Percentiles rank a stretch among this genome's conserved stretches.
Evolutionary conservation across 306 rosid species (phyloP).

Genomic region (Lathyrus aphaca): DNA sequence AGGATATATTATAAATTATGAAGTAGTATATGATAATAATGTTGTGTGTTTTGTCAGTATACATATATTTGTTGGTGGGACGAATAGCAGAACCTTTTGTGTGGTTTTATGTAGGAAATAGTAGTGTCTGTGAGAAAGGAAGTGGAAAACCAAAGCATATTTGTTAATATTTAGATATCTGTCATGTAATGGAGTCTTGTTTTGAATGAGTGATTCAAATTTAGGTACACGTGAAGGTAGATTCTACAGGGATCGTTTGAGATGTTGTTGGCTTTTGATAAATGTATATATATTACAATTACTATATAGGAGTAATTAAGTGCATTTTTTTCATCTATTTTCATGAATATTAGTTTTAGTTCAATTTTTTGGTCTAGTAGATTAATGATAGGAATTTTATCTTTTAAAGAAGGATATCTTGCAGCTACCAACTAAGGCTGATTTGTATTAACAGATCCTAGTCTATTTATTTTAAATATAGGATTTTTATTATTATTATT

Average conservation of each 20-base stretch:
- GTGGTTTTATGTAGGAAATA: slow-evolving; percentile 39
- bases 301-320: neutral
- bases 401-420: too few species aligned
- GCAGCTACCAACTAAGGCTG: too few species aligned
- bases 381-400: too few species aligned
- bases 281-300: neutral
- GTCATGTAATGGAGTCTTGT: slow-evolving; percentile 39
- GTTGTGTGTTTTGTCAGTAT: slow-evolving; percentile 9
- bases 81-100: slow-evolving; percentile 38
- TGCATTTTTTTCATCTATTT: too few species aligned
- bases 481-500: too few species aligned
- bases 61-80: slow-evolving; percentile 35
- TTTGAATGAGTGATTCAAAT: slow-evolving; percentile 35
- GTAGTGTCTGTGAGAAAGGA: slow-evolving; percentile 43
- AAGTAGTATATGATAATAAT: slow-evolving; percentile 1
- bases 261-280: neutral
- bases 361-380: too few species aligned
- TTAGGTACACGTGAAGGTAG: slow-evolving; percentile 58
- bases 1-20: neutral
- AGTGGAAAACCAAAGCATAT: slow-evolving; percentile 34
- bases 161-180: slow-evolving; percentile 14
- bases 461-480: too few species aligned
- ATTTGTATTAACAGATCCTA: too few species aligned
- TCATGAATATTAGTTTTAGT: too few species aligned
- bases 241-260: neutral